Conservation (phyloP, 2,329 filamentous ascomycete species). For the Calonectria pteridis region DNA sequence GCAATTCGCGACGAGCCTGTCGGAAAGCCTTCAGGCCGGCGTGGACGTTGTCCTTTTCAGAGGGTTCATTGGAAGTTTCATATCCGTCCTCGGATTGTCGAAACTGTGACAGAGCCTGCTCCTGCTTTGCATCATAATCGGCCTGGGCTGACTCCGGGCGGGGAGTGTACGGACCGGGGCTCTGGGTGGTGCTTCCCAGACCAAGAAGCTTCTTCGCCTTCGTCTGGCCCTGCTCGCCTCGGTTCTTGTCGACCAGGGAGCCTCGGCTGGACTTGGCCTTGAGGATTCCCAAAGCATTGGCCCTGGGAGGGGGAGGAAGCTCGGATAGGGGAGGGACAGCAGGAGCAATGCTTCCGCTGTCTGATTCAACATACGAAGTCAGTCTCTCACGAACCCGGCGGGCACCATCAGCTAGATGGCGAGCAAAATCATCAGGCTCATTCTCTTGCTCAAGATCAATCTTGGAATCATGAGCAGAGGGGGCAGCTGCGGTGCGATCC, state of each 20-base stretch:
- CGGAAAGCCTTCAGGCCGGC: conserved; percentile 68
- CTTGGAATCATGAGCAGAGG: conserved; percentile 32
- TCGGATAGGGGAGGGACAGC: conserved; percentile 49
- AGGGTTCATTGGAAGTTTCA: conserved; percentile 40
- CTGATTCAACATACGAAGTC: conserved; percentile 75
- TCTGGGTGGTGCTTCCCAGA: conserved; percentile 60
- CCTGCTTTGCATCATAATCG: conserved; percentile 23
- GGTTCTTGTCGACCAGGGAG: conserved; percentile 67
- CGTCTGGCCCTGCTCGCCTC: conserved; percentile 56
- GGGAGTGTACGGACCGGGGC: conserved; percentile 56
- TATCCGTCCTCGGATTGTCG: conserved; percentile 32
- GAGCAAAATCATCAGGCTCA: conserved; percentile 74
- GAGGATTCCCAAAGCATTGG: conserved; percentile 73
- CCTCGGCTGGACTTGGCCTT: conserved; percentile 76
- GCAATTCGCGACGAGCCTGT: conserved; percentile 68
- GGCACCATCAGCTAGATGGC: conserved; percentile 77
- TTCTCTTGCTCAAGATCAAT: conserved; percentile 62
- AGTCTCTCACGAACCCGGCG: conserved; percentile 80
- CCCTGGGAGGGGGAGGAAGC: conserved; percentile 56
- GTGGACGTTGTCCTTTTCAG: conserved; percentile 57
- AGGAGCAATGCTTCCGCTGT: conserved; percentile 56
- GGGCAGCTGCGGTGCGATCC: neutral
- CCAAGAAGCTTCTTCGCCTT: conserved; percentile 75
- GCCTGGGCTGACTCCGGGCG: conserved; percentile 47
- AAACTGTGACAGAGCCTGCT: neutral